These are phyloP conservation scores for Chlorokybus atmophyticus DNA, from an alignment of 139 green algal species.

Conservation along the genomic window DNA sequence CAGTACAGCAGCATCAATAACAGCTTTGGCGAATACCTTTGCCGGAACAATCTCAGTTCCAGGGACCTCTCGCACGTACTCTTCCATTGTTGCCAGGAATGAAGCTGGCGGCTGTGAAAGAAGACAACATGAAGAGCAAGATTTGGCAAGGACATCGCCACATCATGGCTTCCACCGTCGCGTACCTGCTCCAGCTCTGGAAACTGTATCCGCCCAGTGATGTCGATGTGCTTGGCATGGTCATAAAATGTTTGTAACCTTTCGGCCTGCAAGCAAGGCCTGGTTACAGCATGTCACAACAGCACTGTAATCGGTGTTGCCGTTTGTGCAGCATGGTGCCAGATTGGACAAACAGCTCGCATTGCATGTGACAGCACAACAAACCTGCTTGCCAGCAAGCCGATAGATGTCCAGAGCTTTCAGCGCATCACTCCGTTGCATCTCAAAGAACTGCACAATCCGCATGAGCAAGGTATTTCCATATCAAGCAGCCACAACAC, in stretches of 20 bases:
- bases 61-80: slow-evolving; percentile 43
- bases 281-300: background rate
- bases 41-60: no score
- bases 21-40: no score
- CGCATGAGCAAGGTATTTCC: no score
- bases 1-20: no score
- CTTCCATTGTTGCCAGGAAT: slow-evolving; percentile 77
- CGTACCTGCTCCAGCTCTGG: slow-evolving; percentile 24
- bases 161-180: no score
- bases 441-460: slow-evolving; percentile 77
- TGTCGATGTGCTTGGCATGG: slow-evolving; percentile 23
- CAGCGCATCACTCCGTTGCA: slow-evolving; percentile 56
- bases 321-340: no score
- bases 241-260: slow-evolving; percentile 27
- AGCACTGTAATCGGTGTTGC: background rate
- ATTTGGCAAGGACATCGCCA: no score
- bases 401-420: slow-evolving; percentile 67
- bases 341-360: no score
- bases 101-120: slow-evolving; percentile 49
- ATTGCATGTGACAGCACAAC: no score
- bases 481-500: no score
- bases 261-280: slow-evolving; percentile 15
- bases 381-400: slow-evolving; percentile 36
- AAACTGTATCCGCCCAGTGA: slow-evolving; percentile 26
- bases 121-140: no score